A percentile compares a stretch with the other conserved stretches of the same genome.
Evolutionary conservation across 2,329 filamentous ascomycete species (phyloP).

Genomic region (Teratosphaeria nubilosa): DNA sequence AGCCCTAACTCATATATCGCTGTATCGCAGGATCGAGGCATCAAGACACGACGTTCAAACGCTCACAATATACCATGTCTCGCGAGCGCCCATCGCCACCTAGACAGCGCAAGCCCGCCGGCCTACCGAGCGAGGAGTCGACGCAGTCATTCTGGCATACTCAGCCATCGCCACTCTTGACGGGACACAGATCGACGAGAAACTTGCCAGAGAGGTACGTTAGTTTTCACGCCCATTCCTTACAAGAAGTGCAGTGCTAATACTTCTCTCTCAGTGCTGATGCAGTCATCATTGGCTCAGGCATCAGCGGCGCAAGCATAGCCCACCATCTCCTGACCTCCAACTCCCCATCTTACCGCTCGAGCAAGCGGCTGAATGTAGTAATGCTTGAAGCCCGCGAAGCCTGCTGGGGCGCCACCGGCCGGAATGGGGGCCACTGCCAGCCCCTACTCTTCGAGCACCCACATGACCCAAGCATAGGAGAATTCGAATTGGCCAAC

Average conservation of each 20-base stretch:
- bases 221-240: background rate
- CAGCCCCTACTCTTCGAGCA: constrained; percentile 59
- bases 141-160: constrained; percentile 61
- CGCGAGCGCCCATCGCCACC: constrained; percentile 12
- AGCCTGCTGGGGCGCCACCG: constrained; percentile 74
- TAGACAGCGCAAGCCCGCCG: constrained; percentile 11
- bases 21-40: background rate
- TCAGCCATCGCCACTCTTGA: constrained; percentile 52
- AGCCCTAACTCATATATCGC: background rate
- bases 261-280: constrained; percentile 39
- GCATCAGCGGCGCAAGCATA: constrained; percentile 65
- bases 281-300: constrained; percentile 63
- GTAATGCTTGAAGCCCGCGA: constrained; percentile 70
- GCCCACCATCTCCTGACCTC: constrained; percentile 43
- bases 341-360: constrained; percentile 27
- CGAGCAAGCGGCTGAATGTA: constrained; percentile 39
- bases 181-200: constrained; percentile 57
- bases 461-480: constrained; percentile 44
- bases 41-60: background rate
- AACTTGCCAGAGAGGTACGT: constrained; percentile 42
- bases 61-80: constrained; percentile 7
- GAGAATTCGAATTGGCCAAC: constrained; percentile 62
- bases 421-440: constrained; percentile 59
- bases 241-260: background rate
- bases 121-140: constrained; percentile 16